Base-by-base conservation (phyloP, 345 rosid species). In the Sonneratia caseolaris region DNA sequence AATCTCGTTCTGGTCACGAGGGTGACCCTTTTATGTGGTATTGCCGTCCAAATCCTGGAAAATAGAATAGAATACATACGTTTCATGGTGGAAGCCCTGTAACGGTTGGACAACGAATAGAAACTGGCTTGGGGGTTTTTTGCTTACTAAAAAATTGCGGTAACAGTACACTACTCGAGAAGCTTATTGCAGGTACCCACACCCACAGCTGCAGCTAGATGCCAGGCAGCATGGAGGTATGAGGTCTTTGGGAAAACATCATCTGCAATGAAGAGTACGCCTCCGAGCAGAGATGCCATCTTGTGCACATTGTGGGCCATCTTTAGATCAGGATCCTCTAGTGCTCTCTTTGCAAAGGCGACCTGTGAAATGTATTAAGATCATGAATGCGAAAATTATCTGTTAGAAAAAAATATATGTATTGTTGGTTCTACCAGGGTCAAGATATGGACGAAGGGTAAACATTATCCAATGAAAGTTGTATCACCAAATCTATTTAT, bases 181-280 rank as follows among this genome's bases (percentile, higher is more conserved):
- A 95, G 99, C 80, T 89, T 92, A 81, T 95, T 86, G 70, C 99
- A 95, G 15, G 96, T 92, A 64, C 97, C 84, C 7, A 90, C 90
- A 0, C 97, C 96, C 72, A 95, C 81, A 70, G 99, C 99, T 35
- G 99, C 99, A 5, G 99, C 96, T 0, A 95, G 96, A 79, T 95
- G 97, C 97, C 99, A 95, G 40, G 89, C 99, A 24, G 99, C 97
- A 61, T 95, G 97, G 72, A 94, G 82, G 81, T 79, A 94, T 56
- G 97, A 96, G 21, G 93, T 88, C 21, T 36, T 37, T 0, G 97
- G 90, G 72, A 88, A 92, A 38, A 90, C 65, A 70, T 95, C 99
- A 57, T 95, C 99, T 8, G 99, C 99, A 48, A 92, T 77, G 86
- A 95, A 95, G 68, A 92, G 74, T 36, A 78, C 92, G 49, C 97